Evolutionary conservation across 371 early-diverging fungal species (phyloP), one percentile per base, ranked within the genome.

Genomic region (Dentiscutata heterogama): DNA sequence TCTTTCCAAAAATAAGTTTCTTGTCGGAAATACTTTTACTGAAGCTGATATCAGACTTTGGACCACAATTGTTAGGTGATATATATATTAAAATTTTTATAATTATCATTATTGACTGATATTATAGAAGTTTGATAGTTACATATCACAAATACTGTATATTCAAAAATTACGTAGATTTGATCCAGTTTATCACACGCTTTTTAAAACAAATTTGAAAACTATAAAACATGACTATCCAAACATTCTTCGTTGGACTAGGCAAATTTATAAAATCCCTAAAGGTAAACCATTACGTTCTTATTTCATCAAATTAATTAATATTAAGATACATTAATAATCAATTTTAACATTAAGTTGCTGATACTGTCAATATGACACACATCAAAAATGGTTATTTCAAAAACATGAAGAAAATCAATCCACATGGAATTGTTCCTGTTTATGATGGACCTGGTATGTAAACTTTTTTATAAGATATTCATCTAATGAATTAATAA

Each of bases 371-470:
- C 56, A 92, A 97, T 86, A 94, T 97, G 95, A 91, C 93, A 51
- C 98, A 98, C 84, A 99, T 99, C 92, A 97, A 97, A 89, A 83
- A 88, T 5, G 97, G 97, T 84, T 98, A 98, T 84, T 97, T 96
- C 88, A 91, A 92, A 91, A 93, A 94, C 50, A 97, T 97, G 84
- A 80, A 84, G 50, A 94, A 96, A 86, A 97, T 97, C 87, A 99
- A 99, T 86, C 98, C 98, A 1, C 92, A 89, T 68, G 92, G 92
- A 80, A 88, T 99, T 29, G 95, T 97, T 22, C 96, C 97, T 22
- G 85, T 93, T 14, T 90, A 92, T 83, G 93, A 91, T 68, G 98
- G 98, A 0, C 97, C 97, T 31, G 93, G 82, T 84, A 82, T 10
- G 46, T 46, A 46, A 46, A 46, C 6, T 46, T 46, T 2, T 46